Base-by-base conservation (phyloP, 208 protist genomes). In the Borovskyia barvae region DNA sequence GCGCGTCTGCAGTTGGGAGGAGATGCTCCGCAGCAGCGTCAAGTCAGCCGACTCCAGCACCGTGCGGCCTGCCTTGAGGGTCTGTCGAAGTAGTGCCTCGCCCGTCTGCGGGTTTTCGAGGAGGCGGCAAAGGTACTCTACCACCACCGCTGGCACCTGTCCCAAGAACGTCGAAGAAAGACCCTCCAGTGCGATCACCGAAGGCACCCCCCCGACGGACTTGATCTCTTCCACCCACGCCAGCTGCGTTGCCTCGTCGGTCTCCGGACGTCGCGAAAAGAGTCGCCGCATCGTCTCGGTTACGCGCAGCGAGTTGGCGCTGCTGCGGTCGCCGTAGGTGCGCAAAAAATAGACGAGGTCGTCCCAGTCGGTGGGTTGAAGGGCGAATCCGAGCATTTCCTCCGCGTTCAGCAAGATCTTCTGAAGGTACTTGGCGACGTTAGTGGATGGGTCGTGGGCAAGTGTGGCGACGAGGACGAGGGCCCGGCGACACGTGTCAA, bases 341-440 rank as follows among this genome's bases (percentile, higher is more conserved):
- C 58, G 33, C 35, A 96, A 56, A 40, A 91, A 88, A 67, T 92
- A 92, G 29, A 88, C 45, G 32, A 96, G 71, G 51, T 93, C 82
- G 33, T 57, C 64, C 90, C 90, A 96, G 71, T 96, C 84, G 11
- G 41, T 72, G 14, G 72, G 52, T 48, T 69, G 24, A n/a, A 96
- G 64, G 20, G 48, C 54, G 60, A 82, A 95, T 46, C 25, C 30
- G 65, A 81, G 80, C 37, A 35, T 52, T 49, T 51, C 49, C 14
- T 40, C 55, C 0, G 60, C 30, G 36, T 80, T 54, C 8, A 64
- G 57, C 26, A 84, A 32, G 24, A 93, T 74, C 41, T 25, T 48
- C 17, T 37, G 33, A 69, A 84, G 72, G 30, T 60, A 37, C 42
- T 55, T 72, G 11, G 73, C 37, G 30, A 94, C 78, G 50, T 70